These are phyloP conservation scores for Solanum neorickii DNA, from an alignment of 257 asterid genomes.

Conservation along the genomic window DNA sequence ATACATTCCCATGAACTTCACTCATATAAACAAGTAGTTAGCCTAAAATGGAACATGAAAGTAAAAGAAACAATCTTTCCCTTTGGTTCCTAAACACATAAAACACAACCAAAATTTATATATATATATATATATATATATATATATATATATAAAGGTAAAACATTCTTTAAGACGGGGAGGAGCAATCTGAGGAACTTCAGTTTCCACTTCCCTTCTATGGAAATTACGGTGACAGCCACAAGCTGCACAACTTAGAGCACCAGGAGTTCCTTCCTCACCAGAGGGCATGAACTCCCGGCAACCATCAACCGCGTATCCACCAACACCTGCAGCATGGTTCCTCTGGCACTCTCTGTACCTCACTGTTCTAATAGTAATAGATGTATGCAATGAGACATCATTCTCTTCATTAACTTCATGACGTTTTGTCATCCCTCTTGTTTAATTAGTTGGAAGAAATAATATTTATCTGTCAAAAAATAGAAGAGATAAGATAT, in stretches of 20 bases:
- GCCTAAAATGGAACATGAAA: not conserved
- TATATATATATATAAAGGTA: too few relatives aligned
- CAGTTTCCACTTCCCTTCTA: constrained; percentile 42
- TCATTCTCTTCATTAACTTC: constrained; percentile 1
- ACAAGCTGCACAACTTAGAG: constrained; percentile 78
- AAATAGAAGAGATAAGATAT: not conserved
- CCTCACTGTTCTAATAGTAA: constrained; percentile 22
- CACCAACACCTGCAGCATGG: constrained; percentile 76
- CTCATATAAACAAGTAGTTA: not conserved
- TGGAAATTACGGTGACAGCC: constrained; percentile 86
- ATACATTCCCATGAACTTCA: not conserved
- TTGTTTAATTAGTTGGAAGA: not conserved
- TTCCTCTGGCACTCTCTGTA: constrained; percentile 82
- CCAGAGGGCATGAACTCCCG: constrained; percentile 64
- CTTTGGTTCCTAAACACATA: not conserved
- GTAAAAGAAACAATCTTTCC: not conserved
- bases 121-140: too few relatives aligned
- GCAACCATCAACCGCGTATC: constrained; percentile 92
- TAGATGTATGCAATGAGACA: constrained; percentile 16
- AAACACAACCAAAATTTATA: not conserved
- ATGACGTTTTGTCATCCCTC: constrained; percentile 27
- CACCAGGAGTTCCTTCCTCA: constrained; percentile 22
- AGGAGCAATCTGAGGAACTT: constrained; percentile 16
- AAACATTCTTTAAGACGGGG: not conserved
- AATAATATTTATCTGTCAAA: not conserved